Conservation (phyloP, 139 green algal genomes). For the Closterium sp. region DNA sequence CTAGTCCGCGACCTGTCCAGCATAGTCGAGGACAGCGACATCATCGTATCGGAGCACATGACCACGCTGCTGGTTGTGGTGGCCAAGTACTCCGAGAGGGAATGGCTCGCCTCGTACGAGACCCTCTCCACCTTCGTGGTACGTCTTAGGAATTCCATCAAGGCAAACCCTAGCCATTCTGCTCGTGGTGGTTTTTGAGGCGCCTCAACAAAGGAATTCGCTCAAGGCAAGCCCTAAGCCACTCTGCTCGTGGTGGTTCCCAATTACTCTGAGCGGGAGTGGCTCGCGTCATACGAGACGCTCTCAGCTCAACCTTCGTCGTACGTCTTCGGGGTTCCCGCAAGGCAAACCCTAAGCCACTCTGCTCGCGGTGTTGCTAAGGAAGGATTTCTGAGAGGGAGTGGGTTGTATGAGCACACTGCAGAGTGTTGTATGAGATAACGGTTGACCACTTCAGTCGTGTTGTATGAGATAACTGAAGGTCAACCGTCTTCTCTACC, state of each 20-base stretch:
- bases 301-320: slow-evolving; percentile 79
- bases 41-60: slow-evolving; percentile 91
- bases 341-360: slow-evolving; percentile 93
- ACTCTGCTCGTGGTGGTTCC: slow-evolving; percentile 89
- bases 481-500: no score
- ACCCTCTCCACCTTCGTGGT: slow-evolving; percentile 78
- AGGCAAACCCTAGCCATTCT: slow-evolving; percentile 90
- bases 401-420: no score
- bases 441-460: no score
- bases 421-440: no score
- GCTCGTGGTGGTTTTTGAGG: slow-evolving; percentile 76
- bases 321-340: no score
- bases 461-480: no score
- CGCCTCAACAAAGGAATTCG: slow-evolving; percentile 56
- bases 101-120: slow-evolving; percentile 84
- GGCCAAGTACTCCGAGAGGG: slow-evolving; percentile 70
- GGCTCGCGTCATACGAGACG: slow-evolving; percentile 80
- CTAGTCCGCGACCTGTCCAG: slow-evolving; percentile 78
- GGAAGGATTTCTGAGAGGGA: slow-evolving; percentile 79
- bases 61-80: slow-evolving; percentile 88
- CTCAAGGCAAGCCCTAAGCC: slow-evolving; percentile 88
- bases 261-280: slow-evolving; percentile 76
- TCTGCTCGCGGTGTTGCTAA: slow-evolving; percentile 84
- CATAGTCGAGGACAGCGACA: slow-evolving; percentile 67
- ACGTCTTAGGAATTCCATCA: slow-evolving; percentile 67